Evolutionary conservation across 257 asterid species (phyloP).

Genomic region (Scutellaria baicalensis): DNA sequence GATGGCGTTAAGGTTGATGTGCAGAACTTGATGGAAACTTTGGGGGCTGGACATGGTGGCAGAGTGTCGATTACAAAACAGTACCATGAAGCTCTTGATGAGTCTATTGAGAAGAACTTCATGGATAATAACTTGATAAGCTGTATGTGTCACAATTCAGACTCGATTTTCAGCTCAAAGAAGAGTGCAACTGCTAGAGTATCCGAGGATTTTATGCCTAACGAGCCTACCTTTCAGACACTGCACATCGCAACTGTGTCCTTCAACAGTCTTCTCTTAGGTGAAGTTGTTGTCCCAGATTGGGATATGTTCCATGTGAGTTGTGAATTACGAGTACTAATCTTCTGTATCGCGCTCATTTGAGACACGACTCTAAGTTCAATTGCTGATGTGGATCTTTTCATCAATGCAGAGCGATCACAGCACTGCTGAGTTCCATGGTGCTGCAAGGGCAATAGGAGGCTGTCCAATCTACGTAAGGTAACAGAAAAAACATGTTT

Average conservation of each 20-base stretch:
- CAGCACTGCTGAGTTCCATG: conserved; percentile 48
- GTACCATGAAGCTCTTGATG: conserved; percentile 58
- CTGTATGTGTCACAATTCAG: conserved; percentile 59
- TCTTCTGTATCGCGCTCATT: background rate
- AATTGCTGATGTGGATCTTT: background rate
- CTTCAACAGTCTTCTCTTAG: conserved; percentile 50
- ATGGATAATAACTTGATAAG: conserved; percentile 44
- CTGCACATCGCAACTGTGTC: conserved; percentile 48
- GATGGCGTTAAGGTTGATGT: conserved; percentile 85
- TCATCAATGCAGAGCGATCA: conserved; percentile 36
- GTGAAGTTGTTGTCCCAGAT: conserved; percentile 49
- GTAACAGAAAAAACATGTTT: conserved; percentile 22
- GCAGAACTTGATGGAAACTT: conserved; percentile 50
- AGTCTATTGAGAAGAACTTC: conserved; percentile 50
- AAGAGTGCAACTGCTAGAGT: conserved; percentile 51
- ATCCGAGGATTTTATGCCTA: conserved; percentile 66
- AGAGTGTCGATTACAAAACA: conserved; percentile 52
- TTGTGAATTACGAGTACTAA: background rate
- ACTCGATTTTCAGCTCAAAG: conserved; percentile 46
- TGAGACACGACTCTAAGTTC: too few species aligned
- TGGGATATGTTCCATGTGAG: conserved; percentile 71
- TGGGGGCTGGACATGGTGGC: conserved; percentile 63
- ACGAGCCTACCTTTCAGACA: conserved; percentile 47
- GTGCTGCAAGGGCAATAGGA: conserved; percentile 56
- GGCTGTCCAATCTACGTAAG: conserved; percentile 65